Evolutionary conservation across 257 asterid genomes (phyloP).

Genomic region (Nicotiana attenuata): DNA sequence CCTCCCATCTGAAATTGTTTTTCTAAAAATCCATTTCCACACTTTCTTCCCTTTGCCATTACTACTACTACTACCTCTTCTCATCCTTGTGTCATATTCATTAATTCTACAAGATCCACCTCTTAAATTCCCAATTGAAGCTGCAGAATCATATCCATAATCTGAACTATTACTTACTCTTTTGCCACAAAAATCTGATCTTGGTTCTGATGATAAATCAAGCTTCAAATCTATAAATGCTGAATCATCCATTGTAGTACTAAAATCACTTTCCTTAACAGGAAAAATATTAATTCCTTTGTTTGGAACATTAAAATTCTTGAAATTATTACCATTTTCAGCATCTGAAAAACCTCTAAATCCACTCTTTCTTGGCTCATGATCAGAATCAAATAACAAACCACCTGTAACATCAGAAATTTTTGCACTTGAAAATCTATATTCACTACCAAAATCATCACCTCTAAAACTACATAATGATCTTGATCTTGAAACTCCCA

Average conservation of each 20-base stretch:
- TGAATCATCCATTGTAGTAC: conserved; percentile 57
- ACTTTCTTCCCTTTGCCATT: conserved; percentile 34
- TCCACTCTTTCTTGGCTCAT: conserved; percentile 34
- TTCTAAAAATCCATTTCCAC: conserved; percentile 83
- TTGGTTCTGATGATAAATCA: conserved; percentile 42
- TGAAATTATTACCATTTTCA: conserved; percentile 29
- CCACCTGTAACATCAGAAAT: conserved; percentile 75
- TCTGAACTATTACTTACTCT: conserved; percentile 32
- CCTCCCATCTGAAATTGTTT: conserved; percentile 27
- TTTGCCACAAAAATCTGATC: conserved; percentile 21
- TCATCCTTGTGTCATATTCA: conserved; percentile 37
- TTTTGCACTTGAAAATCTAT: conserved; percentile 63
- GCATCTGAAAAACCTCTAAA: too few relatives aligned
- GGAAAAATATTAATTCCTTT: conserved; percentile 31
- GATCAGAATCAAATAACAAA: conserved; percentile 38
- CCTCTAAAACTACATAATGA: conserved; percentile 78
- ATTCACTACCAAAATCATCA: conserved; percentile 49
- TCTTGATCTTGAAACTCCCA: conserved; percentile 57
- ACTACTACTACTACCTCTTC: conserved; percentile 27
- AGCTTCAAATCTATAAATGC: conserved; percentile 78
- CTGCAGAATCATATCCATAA: conserved; percentile 23
- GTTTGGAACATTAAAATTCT: conserved; percentile 20
- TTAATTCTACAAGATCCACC: conserved; percentile 45
- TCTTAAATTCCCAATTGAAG: not conserved
- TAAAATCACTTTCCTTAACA: conserved; percentile 60